Conservation (phyloP, 371 early-diverging fungal genomes). For the Chytridium lagenaria region DNA sequence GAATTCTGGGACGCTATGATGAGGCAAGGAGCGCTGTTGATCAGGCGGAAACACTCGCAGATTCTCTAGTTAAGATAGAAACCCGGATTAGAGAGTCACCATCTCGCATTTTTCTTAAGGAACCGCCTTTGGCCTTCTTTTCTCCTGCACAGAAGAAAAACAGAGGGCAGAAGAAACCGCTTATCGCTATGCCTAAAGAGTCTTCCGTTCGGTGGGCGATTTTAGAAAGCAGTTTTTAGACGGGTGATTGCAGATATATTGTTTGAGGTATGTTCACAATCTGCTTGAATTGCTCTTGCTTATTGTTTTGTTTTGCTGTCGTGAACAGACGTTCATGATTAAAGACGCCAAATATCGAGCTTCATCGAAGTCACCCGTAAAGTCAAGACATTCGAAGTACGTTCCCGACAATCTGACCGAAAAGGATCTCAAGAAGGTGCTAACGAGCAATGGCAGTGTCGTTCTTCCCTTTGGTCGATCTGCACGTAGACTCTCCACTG, state of each 20-base stretch:
- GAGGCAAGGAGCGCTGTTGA: slow-evolving; percentile 43
- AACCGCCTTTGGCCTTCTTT: background rate
- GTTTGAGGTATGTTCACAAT: slow-evolving; percentile 54
- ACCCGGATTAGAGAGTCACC: slow-evolving; percentile 23
- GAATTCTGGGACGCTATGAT: slow-evolving; percentile 38
- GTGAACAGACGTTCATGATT: slow-evolving; percentile 29
- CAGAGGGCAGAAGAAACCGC: background rate
- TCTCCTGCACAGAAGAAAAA: background rate
- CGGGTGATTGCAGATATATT: slow-evolving; percentile 53
- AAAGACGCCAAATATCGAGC: slow-evolving; percentile 31
- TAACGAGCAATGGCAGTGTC: slow-evolving; percentile 4
- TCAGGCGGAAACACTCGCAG: slow-evolving; percentile 51
- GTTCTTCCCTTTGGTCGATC: slow-evolving; percentile 1
- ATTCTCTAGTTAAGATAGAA: slow-evolving; percentile 43
- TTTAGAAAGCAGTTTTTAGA: slow-evolving; percentile 35
- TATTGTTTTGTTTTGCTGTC: too few relatives aligned
- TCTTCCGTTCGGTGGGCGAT: slow-evolving; percentile 38
- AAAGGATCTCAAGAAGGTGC: slow-evolving; percentile 7
- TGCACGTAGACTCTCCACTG: background rate
- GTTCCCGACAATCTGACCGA: slow-evolving; percentile 1
- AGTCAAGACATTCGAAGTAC: slow-evolving; percentile 27
- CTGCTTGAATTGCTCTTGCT: background rate
- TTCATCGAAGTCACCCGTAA: background rate
- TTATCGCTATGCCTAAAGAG: background rate
- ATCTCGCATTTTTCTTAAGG: background rate